Percentiles rank a stretch among this genome's conserved stretches.
These are phyloP conservation scores for Beverwykella pulmonaria DNA, from an alignment of 495 filamentous ascomycete species.

Conservation along the genomic window DNA sequence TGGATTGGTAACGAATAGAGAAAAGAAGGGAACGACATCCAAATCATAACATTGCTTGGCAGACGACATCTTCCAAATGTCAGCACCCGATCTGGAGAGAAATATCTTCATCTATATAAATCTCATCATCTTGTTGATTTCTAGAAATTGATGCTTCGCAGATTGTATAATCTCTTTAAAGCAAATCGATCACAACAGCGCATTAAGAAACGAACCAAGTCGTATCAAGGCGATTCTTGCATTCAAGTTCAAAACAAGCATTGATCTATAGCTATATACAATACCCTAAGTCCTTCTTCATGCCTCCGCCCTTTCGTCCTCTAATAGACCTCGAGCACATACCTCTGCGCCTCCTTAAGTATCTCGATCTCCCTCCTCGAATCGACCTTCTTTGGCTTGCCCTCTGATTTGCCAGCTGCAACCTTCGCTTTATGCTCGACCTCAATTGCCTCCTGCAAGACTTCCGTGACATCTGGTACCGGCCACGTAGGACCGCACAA, in stretches of 20 bases:
- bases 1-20: too few relatives aligned
- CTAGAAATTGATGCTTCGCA: too few relatives aligned
- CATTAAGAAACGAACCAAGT: neutral
- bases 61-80: too few relatives aligned
- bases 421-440: constrained; percentile 62
- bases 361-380: constrained; percentile 91
- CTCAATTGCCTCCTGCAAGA: constrained; percentile 89
- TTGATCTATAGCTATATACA: constrained; percentile 1
- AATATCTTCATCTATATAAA: too few relatives aligned
- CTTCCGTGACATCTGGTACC: constrained; percentile 94
- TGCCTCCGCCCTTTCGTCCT: neutral
- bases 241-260: neutral
- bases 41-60: too few relatives aligned
- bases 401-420: constrained; percentile 25
- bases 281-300: neutral
- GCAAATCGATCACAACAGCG: neutral
- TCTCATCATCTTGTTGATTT: too few relatives aligned
- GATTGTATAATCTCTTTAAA: too few relatives aligned
- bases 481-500: constrained; percentile 98
- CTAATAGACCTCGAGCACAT: constrained; percentile 96
- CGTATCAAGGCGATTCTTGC: too few relatives aligned
- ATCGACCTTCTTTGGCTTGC: constrained; percentile 74
- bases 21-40: too few relatives aligned
- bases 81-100: too few relatives aligned
- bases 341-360: constrained; percentile 90